phyloP scores from a whole-genome alignment of 441 rosid genomes.

The Daphne laureola region DNA sequence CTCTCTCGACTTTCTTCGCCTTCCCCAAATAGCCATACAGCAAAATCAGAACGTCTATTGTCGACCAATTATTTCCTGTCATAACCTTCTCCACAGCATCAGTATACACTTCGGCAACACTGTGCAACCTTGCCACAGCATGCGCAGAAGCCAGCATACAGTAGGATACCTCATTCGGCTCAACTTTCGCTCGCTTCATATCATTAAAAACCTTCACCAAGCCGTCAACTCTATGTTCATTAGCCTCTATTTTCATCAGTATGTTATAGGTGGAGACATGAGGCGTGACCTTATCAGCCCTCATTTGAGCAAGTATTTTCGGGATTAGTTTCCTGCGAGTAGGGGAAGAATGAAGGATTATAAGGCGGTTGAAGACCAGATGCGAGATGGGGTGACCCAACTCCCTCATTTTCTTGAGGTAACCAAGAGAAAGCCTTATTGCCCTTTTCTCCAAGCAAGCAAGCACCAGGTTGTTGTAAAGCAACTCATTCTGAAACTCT shows the following conservation, averaged over 20 bases:
- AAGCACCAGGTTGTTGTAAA: slow-evolving; percentile 75
- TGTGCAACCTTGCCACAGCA: slow-evolving; percentile 73
- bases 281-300: slow-evolving; percentile 67
- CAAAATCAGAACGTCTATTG: slow-evolving; percentile 67
- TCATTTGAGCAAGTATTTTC: slow-evolving; percentile 67
- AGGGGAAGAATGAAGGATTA: slow-evolving; percentile 65
- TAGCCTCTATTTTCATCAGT: slow-evolving; percentile 86
- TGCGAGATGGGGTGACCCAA: slow-evolving; percentile 56
- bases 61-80: slow-evolving; percentile 79
- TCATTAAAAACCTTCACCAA: slow-evolving; percentile 44
- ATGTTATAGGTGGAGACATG: slow-evolving; percentile 84
- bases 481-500: slow-evolving; percentile 77
- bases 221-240: slow-evolving; percentile 69
- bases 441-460: slow-evolving; percentile 72
- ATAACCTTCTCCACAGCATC: slow-evolving; percentile 63
- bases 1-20: slow-evolving; percentile 50
- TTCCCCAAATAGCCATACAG: slow-evolving; percentile 61
- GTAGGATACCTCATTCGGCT: slow-evolving; percentile 75
- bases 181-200: slow-evolving; percentile 54
- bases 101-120: slow-evolving; percentile 65
- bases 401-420: slow-evolving; percentile 93
- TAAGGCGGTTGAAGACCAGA: slow-evolving; percentile 74
- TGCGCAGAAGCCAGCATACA: slow-evolving; percentile 80
- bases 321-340: slow-evolving; percentile 57
- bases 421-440: slow-evolving; percentile 60